A percentile compares a stretch with the other conserved stretches of the same genome.
These are phyloP conservation scores for Luzula sylvatica DNA, from an alignment of 176 grass and related monocot species.

Conservation along the genomic window DNA sequence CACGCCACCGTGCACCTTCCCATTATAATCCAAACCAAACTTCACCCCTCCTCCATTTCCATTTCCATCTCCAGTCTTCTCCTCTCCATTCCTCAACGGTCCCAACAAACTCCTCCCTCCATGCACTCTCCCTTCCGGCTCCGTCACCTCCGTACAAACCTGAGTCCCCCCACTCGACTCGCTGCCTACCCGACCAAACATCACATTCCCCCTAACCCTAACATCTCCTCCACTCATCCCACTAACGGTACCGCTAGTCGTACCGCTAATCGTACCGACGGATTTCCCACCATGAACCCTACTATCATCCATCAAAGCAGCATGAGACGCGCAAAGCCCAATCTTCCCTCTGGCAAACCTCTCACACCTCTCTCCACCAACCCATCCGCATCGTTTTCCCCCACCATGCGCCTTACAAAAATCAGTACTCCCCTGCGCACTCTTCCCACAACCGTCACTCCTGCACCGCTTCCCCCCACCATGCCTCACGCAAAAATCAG, in stretches of 20 bases:
- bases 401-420: conserved; percentile 78
- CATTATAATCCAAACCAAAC: neutral
- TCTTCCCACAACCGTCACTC: conserved; percentile 40
- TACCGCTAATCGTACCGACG: conserved; percentile 6
- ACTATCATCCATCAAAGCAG: conserved; percentile 35
- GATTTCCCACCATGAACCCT: conserved; percentile 41
- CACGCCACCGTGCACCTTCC: conserved; percentile 13
- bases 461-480: conserved; percentile 82
- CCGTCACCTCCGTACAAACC: neutral
- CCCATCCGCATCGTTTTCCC: conserved; percentile 59
- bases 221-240: conserved; percentile 7
- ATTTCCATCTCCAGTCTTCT: conserved; percentile 11
- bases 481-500: conserved; percentile 61
- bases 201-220: conserved; percentile 7
- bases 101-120: conserved; percentile 50
- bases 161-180: conserved; percentile 5
- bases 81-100: conserved; percentile 24
- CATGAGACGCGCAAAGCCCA: conserved; percentile 44
- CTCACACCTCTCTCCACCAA: conserved; percentile 39
- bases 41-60: neutral
- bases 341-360: conserved; percentile 53
- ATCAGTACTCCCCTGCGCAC: conserved; percentile 79
- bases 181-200: neutral
- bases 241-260: neutral
- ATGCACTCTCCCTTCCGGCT: conserved; percentile 52